Percentiles rank a stretch among this genome's conserved stretches.
Conservation (phyloP, 139 green algal species). For the Tetradesmus obliquus region DNA sequence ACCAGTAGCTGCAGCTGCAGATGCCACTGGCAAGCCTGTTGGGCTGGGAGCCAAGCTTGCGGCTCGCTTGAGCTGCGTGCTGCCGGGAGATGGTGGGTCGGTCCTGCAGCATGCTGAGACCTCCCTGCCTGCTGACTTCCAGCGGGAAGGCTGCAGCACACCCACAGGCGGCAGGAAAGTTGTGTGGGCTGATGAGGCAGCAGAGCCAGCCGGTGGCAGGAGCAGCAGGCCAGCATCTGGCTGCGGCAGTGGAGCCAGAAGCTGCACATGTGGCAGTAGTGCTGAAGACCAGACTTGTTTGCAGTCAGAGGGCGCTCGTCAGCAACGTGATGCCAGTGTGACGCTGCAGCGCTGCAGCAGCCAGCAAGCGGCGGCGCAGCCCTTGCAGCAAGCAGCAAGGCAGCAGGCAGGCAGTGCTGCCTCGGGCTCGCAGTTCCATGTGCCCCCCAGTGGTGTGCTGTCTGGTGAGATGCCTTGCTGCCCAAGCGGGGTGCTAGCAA, state of each 20-base stretch:
- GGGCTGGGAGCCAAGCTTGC: background rate
- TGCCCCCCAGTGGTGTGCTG: background rate
- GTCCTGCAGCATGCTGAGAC: background rate
- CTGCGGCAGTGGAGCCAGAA: background rate
- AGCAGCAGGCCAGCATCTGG: background rate
- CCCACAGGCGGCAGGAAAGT: background rate
- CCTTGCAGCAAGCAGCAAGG: background rate
- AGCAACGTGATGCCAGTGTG: background rate
- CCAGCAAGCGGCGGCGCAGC: background rate
- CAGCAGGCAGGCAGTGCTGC: background rate
- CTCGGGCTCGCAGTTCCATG: background rate
- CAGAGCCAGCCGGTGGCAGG: background rate
- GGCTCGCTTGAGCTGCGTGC: background rate
- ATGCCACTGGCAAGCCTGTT: background rate
- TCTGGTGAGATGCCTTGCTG: background rate
- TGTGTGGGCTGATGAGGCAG: background rate
- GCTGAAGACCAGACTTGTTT: background rate
- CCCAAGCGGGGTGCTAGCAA: background rate
- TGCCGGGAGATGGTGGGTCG: background rate
- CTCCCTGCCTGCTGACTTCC: background rate
- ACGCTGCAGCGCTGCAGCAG: background rate
- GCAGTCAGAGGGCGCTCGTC: background rate
- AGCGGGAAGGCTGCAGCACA: background rate
- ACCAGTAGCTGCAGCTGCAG: background rate
- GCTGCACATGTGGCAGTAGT: background rate